Evolutionary conservation across 2,329 filamentous ascomycete genomes (phyloP), one percentile per base, ranked within the genome.

Genomic region (Calonectria pteridis): DNA sequence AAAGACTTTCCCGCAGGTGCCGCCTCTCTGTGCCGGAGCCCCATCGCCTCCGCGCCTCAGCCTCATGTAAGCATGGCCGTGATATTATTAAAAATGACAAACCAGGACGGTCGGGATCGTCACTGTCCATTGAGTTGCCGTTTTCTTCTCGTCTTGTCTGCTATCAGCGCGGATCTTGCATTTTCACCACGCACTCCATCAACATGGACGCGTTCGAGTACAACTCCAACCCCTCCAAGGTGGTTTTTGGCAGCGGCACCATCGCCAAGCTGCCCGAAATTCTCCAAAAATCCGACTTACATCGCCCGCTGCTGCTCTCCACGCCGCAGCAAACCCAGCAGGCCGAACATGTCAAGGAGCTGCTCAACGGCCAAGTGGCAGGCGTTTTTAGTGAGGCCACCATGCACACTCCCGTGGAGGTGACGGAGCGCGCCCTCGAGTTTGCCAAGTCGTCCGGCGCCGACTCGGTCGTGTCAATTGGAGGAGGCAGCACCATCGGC

Each of bases 201-300:
- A 23, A 81, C 66, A 89, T 90, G 88, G 85, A 89, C n/a, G 78
- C 84, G 16, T 91, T 91, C 80, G 88, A 88, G 77, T 91, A 91
- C 82, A 89, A 86, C 71, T 80, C 86, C 55, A 89, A 88, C 76
- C 87, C 90, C 11, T 85, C 66, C 0, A 68, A 89, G 10, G 88
- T 92, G 70, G 83, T 92, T 75, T 92, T 92, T 78, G 90, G 90
- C 74, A 85, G 84, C 63, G 89, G 89, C 64, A 90, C 87, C 23
- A 82, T 91, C 62, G 84, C 87, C 67, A 87, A 88, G 75, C 81
- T 88, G 16, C 82, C 85, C 11, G 82, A 82, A 7, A 86, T 88
- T 75, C 81, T 88, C 51, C 71, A 79, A 6, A 82, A 88, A n/a
- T 84, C 89, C 23, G 86, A 86, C 62, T 80, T 89, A 51, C 86